phyloP scores from a whole-genome alignment of 1,284 basidiomycete species.

The Hypsizygus ulmarius region DNA sequence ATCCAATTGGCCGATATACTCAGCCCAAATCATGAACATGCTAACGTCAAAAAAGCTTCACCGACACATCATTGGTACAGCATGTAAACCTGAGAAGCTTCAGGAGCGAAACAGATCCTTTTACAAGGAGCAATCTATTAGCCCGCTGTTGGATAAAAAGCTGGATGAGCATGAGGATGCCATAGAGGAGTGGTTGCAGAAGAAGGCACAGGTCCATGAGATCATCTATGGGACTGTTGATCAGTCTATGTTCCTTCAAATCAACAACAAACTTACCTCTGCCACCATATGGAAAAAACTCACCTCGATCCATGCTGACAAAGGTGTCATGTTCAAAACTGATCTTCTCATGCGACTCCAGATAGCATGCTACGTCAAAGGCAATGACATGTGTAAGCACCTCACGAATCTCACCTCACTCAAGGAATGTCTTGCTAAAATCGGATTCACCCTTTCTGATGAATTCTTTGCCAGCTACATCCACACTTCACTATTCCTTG shows the following conservation, averaged over 20 bases:
- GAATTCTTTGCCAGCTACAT: conserved; percentile 22
- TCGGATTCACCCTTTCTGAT: conserved; percentile 20
- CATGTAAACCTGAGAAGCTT: conserved; percentile 19
- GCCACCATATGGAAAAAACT: conserved; percentile 1
- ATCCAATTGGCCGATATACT: conserved; percentile 2
- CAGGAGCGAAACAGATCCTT: conserved; percentile 10
- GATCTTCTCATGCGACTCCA: conserved; percentile 1
- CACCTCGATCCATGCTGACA: conserved; percentile 5
- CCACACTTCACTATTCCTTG: conserved; percentile 15
- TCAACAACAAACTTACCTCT: conserved; percentile 1
- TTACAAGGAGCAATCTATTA: conserved; percentile 1
- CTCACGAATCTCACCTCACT: conserved; percentile 21
- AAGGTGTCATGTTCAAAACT: background rate
- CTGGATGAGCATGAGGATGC: conserved; percentile 21
- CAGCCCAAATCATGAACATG: background rate
- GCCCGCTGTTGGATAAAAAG: conserved; percentile 19
- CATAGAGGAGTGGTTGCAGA: conserved; percentile 23
- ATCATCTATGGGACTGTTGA: conserved; percentile 26
- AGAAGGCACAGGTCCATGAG: conserved; percentile 23
- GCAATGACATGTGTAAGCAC: conserved; percentile 22
- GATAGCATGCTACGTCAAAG: conserved; percentile 8
- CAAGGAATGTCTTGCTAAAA: conserved; percentile 23
- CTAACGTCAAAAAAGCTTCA: conserved; percentile 6
- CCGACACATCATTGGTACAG: conserved; percentile 26
- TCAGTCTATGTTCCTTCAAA: conserved; percentile 17